phyloP scores from a whole-genome alignment of 2,329 filamentous ascomycete genomes.

The Aureobasidium sp. region DNA sequence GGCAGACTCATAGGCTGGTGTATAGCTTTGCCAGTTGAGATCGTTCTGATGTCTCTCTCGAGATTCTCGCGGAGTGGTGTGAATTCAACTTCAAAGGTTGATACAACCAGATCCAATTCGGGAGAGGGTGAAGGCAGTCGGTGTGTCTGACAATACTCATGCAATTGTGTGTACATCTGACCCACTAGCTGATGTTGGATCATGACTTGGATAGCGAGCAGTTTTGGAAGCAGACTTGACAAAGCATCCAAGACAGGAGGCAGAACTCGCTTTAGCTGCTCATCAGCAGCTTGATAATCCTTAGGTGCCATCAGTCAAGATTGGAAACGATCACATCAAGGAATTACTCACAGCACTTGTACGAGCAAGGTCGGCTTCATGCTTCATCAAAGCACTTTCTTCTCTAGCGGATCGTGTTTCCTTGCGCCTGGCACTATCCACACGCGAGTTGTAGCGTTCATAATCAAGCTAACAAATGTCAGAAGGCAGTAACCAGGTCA shows the following conservation, averaged over 20 bases:
- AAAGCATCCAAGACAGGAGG: slow-evolving; percentile 64
- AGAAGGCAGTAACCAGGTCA: neutral
- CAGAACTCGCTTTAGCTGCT: slow-evolving; percentile 63
- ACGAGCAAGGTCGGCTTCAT: slow-evolving; percentile 61
- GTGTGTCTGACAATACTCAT: slow-evolving; percentile 64
- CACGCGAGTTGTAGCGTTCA: slow-evolving; percentile 67
- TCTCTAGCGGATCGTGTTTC: slow-evolving; percentile 64
- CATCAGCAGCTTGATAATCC: slow-evolving; percentile 68
- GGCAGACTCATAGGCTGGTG: slow-evolving; percentile 48
- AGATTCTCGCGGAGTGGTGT: slow-evolving; percentile 58
- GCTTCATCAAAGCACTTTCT: slow-evolving; percentile 61
- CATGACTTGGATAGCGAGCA: slow-evolving; percentile 63
- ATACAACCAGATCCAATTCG: slow-evolving; percentile 63
- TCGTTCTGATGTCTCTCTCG: slow-evolving; percentile 54
- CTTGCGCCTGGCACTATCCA: slow-evolving; percentile 64
- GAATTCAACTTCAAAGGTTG: slow-evolving; percentile 58
- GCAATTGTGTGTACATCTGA: slow-evolving; percentile 69
- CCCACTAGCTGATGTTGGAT: slow-evolving; percentile 73
- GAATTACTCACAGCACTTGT: slow-evolving; percentile 52
- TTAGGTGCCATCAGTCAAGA: slow-evolving; percentile 17
- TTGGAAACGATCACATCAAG: neutral
- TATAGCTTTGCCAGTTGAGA: slow-evolving; percentile 61
- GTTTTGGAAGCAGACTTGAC: slow-evolving; percentile 65
- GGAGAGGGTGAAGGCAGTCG: slow-evolving; percentile 66
- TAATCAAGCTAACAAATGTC: slow-evolving; percentile 60